Conservation (phyloP, 176 grass and related monocot genomes). For the Secale cereale region DNA sequence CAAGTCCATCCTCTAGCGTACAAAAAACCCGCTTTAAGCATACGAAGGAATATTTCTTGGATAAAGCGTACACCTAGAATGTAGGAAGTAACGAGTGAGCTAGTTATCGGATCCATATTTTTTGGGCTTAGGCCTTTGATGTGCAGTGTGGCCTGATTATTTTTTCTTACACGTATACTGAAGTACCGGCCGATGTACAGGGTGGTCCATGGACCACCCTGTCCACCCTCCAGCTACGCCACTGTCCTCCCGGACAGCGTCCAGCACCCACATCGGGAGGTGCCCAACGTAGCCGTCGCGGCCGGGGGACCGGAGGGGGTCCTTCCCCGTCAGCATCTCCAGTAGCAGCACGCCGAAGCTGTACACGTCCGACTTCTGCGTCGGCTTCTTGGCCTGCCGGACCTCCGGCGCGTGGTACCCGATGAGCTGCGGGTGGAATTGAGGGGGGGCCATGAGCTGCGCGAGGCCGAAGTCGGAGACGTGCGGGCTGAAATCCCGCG, state of each 20-base stretch:
- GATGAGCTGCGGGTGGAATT: constrained; percentile 32
- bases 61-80: no score
- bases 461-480: constrained; percentile 63
- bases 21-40: no score
- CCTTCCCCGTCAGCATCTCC: constrained; percentile 81
- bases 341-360: constrained; percentile 76
- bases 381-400: constrained; percentile 51
- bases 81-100: no score
- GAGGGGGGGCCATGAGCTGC: constrained; percentile 55
- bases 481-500: constrained; percentile 37
- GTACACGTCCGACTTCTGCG: constrained; percentile 86
- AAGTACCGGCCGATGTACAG: no score
- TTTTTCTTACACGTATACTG: no score
- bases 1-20: no score
- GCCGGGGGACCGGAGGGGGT: constrained; percentile 51
- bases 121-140: no score
- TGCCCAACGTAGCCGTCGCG: constrained; percentile 59
- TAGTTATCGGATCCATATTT: no score
- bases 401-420: constrained; percentile 85
- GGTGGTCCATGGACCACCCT: no score
- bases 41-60: no score
- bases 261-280: constrained; percentile 88
- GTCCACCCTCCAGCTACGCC: no score
- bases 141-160: no score
- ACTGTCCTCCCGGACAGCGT: constrained; percentile 86